Evolutionary conservation across 495 filamentous ascomycete species (phyloP).

Genomic region (Penicillium daleae): DNA sequence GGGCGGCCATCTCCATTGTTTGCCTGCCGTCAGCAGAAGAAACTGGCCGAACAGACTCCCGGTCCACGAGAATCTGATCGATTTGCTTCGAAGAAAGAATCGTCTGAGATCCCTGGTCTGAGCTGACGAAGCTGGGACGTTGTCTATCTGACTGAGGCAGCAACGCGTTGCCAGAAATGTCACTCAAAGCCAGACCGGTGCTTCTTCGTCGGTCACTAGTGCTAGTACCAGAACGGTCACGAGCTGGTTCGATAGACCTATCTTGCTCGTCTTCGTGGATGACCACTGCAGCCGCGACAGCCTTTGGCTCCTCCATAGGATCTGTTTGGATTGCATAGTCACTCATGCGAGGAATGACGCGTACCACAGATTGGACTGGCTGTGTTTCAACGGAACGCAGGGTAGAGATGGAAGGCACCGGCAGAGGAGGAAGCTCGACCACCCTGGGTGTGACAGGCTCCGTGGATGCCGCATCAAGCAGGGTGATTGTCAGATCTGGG

Average conservation of each 20-base stretch:
- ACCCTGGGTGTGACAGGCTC: slow-evolving; percentile 38
- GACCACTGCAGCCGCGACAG: slow-evolving; percentile 28
- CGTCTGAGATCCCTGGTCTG: slow-evolving; percentile 75
- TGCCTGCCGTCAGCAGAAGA: slow-evolving; percentile 41
- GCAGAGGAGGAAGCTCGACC: slow-evolving; percentile 19
- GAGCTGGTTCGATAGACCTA: slow-evolving; percentile 49
- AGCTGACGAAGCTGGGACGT: slow-evolving; percentile 47
- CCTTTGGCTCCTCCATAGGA: slow-evolving; percentile 22
- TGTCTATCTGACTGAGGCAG: slow-evolving; percentile 34
- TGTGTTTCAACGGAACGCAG: slow-evolving; percentile 47
- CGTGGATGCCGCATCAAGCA: slow-evolving; percentile 39
- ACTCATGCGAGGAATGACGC: slow-evolving; percentile 23
- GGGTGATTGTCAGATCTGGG: slow-evolving; percentile 38
- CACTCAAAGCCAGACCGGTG: slow-evolving; percentile 46
- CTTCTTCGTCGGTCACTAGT: slow-evolving; percentile 47
- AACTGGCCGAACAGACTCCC: slow-evolving; percentile 35
- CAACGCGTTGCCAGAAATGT: slow-evolving; percentile 49
- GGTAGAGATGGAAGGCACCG: slow-evolving; percentile 39
- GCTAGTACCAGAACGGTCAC: slow-evolving; percentile 31
- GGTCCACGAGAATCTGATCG: slow-evolving; percentile 63
- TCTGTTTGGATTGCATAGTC: slow-evolving; percentile 32
- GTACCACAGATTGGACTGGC: slow-evolving; percentile 33
- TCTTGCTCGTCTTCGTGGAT: slow-evolving; percentile 56
- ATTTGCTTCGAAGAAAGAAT: slow-evolving; percentile 72
- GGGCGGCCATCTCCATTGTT: slow-evolving; percentile 34